A percentile compares a stretch with the other conserved stretches of the same genome.
Evolutionary conservation across 2,329 filamentous ascomycete genomes (phyloP).

Genomic region (Davidsoniella eucalypti): DNA sequence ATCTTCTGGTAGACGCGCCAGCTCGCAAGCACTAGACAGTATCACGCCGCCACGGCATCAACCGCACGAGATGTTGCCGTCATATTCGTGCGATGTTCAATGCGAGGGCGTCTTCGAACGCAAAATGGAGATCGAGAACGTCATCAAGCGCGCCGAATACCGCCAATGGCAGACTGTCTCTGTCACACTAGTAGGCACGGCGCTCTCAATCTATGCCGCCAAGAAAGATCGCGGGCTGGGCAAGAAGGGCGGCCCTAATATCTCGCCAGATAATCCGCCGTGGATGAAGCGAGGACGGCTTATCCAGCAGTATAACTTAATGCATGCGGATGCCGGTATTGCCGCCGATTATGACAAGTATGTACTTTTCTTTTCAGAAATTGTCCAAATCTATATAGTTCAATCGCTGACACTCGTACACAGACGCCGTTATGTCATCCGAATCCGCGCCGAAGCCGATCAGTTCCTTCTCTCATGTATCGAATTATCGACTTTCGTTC

Average conservation of each 20-base stretch:
- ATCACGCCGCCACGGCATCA: conserved; percentile 15
- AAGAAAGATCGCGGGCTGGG: conserved; percentile 41
- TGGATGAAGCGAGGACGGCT: conserved; percentile 38
- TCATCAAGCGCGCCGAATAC: conserved; percentile 43
- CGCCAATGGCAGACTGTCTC: conserved; percentile 49
- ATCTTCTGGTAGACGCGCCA: neutral
- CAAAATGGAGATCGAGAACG: conserved; percentile 51
- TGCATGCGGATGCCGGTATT: conserved; percentile 60
- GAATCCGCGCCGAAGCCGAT: conserved; percentile 56
- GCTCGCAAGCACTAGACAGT: neutral
- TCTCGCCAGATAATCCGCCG: conserved; percentile 32
- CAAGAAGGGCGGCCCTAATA: conserved; percentile 30
- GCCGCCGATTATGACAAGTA: conserved; percentile 57
- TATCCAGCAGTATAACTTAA: conserved; percentile 51
- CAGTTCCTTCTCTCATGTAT: conserved; percentile 55
- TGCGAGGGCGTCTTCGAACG: conserved; percentile 41
- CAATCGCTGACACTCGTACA: neutral
- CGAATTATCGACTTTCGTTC: conserved; percentile 47
- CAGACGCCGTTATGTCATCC: conserved; percentile 48
- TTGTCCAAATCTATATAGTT: too few species aligned
- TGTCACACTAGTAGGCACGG: conserved; percentile 49
- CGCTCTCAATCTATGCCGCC: conserved; percentile 46
- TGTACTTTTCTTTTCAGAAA: conserved; percentile 17
- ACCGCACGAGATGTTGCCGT: conserved; percentile 32
- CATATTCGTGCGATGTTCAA: conserved; percentile 38